Conservation (phyloP, 305 asterid genomes). For the Withania somnifera region DNA sequence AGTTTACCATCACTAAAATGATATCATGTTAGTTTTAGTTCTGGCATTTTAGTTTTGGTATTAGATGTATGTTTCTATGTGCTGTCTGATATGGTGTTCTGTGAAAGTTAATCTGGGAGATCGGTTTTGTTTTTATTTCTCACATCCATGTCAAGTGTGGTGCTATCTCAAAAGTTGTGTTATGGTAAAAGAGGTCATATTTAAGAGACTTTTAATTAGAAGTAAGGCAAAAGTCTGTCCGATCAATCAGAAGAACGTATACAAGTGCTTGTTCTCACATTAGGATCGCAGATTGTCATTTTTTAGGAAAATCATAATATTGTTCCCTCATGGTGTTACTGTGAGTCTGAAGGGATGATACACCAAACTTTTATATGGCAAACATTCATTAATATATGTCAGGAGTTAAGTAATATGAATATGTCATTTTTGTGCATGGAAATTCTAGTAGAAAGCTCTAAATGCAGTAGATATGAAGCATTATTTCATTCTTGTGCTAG, state of each 20-base stretch:
- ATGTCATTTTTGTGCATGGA: not conserved
- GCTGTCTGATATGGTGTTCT: not conserved
- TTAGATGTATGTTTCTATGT: not conserved
- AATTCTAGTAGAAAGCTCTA: not conserved
- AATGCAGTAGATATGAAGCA: not conserved
- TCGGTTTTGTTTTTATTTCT: not conserved
- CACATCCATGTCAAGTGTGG: not conserved
- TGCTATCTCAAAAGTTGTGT: not conserved
- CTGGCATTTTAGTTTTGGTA: not conserved
- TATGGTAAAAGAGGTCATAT: not conserved
- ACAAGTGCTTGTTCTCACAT: not conserved
- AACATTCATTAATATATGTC: not conserved
- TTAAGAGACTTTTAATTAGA: not conserved
- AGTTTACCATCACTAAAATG: not conserved
- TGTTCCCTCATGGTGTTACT: not conserved
- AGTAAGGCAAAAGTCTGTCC: not conserved
- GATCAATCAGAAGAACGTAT: not conserved
- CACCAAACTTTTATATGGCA: not conserved
- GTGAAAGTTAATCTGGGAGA: not conserved
- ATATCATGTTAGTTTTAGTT: not conserved
- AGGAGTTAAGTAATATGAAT: not conserved
- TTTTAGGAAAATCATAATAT: not conserved
- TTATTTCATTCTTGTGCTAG: conserved; percentile 24
- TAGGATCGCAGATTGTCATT: not conserved
- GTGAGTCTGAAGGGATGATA: not conserved